Percentiles rank a stretch among this genome's conserved stretches.
Conservation (phyloP, 441 rosid genomes). For the Raphanus hybrid region DNA sequence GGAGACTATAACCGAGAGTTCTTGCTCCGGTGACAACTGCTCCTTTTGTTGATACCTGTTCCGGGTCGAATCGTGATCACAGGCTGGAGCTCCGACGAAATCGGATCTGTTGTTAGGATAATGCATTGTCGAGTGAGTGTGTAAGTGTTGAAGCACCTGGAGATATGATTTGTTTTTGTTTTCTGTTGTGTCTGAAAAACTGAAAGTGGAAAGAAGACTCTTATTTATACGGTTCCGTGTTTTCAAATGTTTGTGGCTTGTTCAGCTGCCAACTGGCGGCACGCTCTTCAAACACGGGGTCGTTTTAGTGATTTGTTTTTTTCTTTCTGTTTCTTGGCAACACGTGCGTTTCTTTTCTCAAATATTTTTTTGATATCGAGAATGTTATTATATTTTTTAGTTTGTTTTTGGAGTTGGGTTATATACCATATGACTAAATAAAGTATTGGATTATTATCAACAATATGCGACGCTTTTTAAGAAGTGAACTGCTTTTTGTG, state of each 20-base stretch:
- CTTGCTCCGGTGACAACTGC: conserved; percentile 59
- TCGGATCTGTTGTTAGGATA: conserved; percentile 39
- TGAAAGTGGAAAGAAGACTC: conserved; percentile 24
- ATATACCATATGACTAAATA: not conserved
- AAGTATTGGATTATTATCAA: not conserved
- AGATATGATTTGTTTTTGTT: not conserved
- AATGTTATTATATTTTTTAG: not conserved
- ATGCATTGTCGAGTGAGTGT: conserved; percentile 45
- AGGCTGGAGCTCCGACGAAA: conserved; percentile 29
- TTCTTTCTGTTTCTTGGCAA: not conserved
- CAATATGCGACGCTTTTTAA: not conserved
- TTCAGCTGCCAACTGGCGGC: conserved; percentile 40
- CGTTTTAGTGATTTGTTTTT: conserved; percentile 9
- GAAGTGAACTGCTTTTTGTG: not conserved
- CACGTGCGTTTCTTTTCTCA: conserved; percentile 39
- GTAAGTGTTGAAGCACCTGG: conserved; percentile 21
- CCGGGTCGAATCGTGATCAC: conserved; percentile 7
- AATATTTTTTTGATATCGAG: not conserved
- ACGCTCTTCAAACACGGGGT: conserved; percentile 58
- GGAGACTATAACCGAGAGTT: conserved; percentile 64
- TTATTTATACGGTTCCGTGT: conserved; percentile 42
- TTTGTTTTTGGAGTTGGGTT: not conserved
- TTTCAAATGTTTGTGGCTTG: conserved; percentile 16
- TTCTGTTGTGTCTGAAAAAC: conserved; percentile 24
- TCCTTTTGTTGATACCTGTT: conserved; percentile 28